Conservation (phyloP, 176 grass and related monocot species). For the Rhipidocladum racemiflorum region DNA sequence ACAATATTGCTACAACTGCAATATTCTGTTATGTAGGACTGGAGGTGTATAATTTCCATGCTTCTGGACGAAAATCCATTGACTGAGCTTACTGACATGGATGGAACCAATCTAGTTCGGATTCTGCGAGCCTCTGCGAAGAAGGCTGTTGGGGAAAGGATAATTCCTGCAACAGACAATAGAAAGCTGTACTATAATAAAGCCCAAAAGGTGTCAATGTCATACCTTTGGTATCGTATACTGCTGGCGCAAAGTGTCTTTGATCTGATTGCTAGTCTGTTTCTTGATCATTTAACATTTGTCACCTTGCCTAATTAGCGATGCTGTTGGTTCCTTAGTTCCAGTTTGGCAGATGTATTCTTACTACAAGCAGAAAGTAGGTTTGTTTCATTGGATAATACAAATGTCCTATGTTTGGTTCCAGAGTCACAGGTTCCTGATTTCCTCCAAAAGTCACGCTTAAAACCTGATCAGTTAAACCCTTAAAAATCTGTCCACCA, state of each 20-base stretch:
- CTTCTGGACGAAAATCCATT: constrained; percentile 82
- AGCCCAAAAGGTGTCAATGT: constrained; percentile 60
- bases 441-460: neutral
- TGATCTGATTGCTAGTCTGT: neutral
- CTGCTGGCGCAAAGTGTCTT: neutral
- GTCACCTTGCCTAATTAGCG: neutral
- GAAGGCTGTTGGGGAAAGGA: constrained; percentile 93
- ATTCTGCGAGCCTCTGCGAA: constrained; percentile 85
- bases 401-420: neutral
- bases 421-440: neutral
- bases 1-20: neutral
- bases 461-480: neutral
- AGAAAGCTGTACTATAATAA: constrained; percentile 85
- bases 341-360: neutral
- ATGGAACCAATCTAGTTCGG: constrained; percentile 87
- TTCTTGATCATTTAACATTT: constrained; percentile 9
- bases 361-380: neutral
- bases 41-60: constrained; percentile 90
- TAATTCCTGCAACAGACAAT: constrained; percentile 83
- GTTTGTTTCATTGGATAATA: constrained; percentile 11
- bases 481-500: neutral
- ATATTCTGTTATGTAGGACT: constrained; percentile 59
- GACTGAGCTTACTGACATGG: constrained; percentile 76
- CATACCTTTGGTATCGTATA: constrained; percentile 2
- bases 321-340: constrained; percentile 1